Base-by-base conservation (phyloP, 2,329 filamentous ascomycete species). In the Aureobasidium melanogenum region DNA sequence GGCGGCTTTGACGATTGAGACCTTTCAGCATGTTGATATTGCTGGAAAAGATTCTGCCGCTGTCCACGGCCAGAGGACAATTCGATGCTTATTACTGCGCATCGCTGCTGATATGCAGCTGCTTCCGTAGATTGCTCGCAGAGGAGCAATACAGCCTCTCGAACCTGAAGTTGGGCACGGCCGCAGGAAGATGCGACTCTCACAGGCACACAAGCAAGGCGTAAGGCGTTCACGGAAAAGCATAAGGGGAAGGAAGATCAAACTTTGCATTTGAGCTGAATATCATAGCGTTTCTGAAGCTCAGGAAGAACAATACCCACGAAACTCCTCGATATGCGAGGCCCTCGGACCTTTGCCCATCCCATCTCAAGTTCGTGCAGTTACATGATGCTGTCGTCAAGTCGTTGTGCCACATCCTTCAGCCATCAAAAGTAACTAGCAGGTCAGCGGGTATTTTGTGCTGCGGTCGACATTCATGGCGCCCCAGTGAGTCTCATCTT, bases 401-500 rank as follows among this genome's bases (percentile, higher is more conserved):
- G 30, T 57, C 39, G 24, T 47, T 36, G 39, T 47, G 36, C 41
- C 54, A 32, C 41, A 57, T 28, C 15, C 28, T 12, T 38, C 41
- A 9, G 41, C 54, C 54, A 36, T 57, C 54, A 47, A 26, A 30
- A 46, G 54, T 41, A 57, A 46, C 54, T 57, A 76, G 72, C 80
- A 83, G 64, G 73, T 70, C 44, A 79, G 71, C 58, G 75, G 69
- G 70, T 79, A 87, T 78, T 88, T 88, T 64, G 76, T 62, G 69
- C 76, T 77, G 67, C 85, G 78, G 63, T 85, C 79, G 0, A 79
- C 76, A 44, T 79, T 84, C 80, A 85, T 88, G 44, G 84, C 82
- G 68, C 87, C 86, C 87, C 87, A 89, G 67, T 86, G 80, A 38
- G 80, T 85, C 80, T 89, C 86, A 67, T 86, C 82, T 51, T 79